Conservation (phyloP, 2,329 filamentous ascomycete genomes). For the Escovopsis sp. region DNA sequence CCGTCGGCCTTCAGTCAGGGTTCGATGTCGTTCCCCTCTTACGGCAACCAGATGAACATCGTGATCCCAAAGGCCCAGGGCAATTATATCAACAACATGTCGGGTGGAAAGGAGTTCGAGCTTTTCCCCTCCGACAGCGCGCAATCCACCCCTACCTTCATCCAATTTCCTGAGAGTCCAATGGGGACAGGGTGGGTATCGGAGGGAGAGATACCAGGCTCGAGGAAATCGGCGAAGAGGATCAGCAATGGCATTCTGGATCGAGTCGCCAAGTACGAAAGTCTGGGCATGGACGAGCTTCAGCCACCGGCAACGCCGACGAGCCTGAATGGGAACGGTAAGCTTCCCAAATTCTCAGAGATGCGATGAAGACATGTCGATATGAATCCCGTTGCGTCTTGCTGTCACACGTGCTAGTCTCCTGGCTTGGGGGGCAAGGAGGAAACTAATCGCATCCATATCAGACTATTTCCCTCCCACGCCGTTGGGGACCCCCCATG, state of each 20-base stretch:
- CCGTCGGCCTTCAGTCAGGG: conserved; percentile 28
- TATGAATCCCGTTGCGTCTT: neutral
- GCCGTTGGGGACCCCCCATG: conserved; percentile 47
- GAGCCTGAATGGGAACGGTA: conserved; percentile 44
- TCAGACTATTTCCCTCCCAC: conserved; percentile 51
- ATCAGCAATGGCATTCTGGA: conserved; percentile 48
- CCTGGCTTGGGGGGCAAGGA: no score
- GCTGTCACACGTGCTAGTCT: neutral
- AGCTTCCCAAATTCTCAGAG: conserved; percentile 15
- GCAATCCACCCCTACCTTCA: conserved; percentile 34
- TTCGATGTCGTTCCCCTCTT: conserved; percentile 32
- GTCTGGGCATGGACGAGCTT: conserved; percentile 26
- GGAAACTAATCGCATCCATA: neutral
- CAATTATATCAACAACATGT: conserved; percentile 25
- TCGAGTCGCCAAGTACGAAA: conserved; percentile 44
- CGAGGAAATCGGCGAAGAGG: conserved; percentile 27
- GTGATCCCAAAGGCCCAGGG: conserved; percentile 33
- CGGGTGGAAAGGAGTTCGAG: conserved; percentile 31
- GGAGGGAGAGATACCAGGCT: conserved; percentile 30
- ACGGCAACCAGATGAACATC: conserved; percentile 25
- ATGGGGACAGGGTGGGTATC: conserved; percentile 33
- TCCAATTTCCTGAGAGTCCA: conserved; percentile 33
- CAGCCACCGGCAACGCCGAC: conserved; percentile 47
- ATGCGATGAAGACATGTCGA: no score
- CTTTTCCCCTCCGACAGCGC: conserved; percentile 30